Base-by-base conservation (phyloP, 345 rosid species). In the Syzygium grande region DNA sequence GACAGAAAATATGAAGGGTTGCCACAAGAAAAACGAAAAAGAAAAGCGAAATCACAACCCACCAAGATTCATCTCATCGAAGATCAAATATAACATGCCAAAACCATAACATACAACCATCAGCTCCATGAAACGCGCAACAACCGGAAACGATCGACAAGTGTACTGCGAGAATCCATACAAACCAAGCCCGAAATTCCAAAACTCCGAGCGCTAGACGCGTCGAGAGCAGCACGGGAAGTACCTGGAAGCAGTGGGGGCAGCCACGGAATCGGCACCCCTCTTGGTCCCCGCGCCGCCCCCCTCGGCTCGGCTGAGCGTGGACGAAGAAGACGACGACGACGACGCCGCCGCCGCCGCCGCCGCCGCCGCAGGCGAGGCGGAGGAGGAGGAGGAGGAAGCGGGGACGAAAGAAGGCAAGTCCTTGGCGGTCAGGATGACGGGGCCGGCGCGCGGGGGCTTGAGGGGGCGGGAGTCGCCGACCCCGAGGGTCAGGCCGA, bases 261-360 rank as follows among this genome's bases (percentile, higher is more conserved):
- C 89, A 85, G 93, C 91, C 85, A 92, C 92, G 89, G 95, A 93
- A 91, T 97, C 98, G 86, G 96, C 96, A 86, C 92, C 90, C 90
- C 97, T 91, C 92, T 96, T 94, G 84, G 90, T 89, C 88, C 96
- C 95, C 89, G 94, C 92, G 12, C 93, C 92, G 12, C 93, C 85
- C 4, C 90, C 95, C 90, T 87, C 84, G 55, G 41, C 90, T 92
- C 92, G 91, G 86, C 92, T 93, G 89, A 88, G 84, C 58, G 95
- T 92, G 83, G 94, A 91, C 84, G 97, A 91, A 16, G 96, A 93
- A 5, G 97, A 92, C 0, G 97, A 90, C 1, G 94, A 89, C 0
- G 94, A 91, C 2, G 94, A 90, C 11, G 92, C 43, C 56, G 90
- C 1, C 13, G 2, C 2, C 78, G 22, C 11, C 43, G 22, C 3